Percentiles rank a stretch among this genome's conserved stretches.
Evolutionary conservation across 495 filamentous ascomycete species (phyloP).

Genomic region (Umbilicaria muhlenbergii): DNA sequence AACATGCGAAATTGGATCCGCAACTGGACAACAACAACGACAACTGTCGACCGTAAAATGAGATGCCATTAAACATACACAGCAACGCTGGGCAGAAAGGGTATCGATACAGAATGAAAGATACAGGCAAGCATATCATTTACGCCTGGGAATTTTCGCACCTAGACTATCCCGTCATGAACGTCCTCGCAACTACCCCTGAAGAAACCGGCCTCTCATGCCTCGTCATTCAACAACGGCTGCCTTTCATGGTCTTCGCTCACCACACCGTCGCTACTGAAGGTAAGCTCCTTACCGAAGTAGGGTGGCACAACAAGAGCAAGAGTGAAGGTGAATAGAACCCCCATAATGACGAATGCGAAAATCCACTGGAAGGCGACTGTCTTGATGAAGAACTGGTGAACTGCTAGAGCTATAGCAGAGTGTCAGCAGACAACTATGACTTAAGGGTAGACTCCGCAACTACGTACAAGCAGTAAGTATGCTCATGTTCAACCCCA

Average conservation of each 20-base stretch:
- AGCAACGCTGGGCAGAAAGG: too few relatives aligned
- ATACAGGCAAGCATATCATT: too few relatives aligned
- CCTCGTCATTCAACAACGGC: slow-evolving; percentile 23
- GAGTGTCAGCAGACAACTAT: slow-evolving; percentile 1
- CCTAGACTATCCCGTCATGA: too few relatives aligned
- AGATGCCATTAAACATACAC: too few relatives aligned
- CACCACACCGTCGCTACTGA: slow-evolving; percentile 20
- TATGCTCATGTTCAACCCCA: slow-evolving; percentile 63
- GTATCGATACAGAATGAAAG: too few relatives aligned
- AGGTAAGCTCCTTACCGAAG: slow-evolving; percentile 34
- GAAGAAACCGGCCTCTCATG: too few relatives aligned
- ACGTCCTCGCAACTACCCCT: too few relatives aligned
- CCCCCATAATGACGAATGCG: slow-evolving; percentile 64
- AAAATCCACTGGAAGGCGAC: slow-evolving; percentile 84
- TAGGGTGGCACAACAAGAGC: slow-evolving; percentile 49
- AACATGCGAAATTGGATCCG: too few relatives aligned
- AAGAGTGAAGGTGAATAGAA: slow-evolving; percentile 50
- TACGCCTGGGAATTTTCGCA: too few relatives aligned
- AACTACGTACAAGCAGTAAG: slow-evolving; percentile 43
- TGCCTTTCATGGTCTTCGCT: slow-evolving; percentile 24
- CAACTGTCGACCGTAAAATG: too few relatives aligned
- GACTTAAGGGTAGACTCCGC: background rate
- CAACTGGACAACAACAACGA: too few relatives aligned
- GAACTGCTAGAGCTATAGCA: slow-evolving; percentile 48
- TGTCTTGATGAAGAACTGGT: slow-evolving; percentile 52